A percentile compares a stretch with the other conserved stretches of the same genome.
Evolutionary conservation across 441 rosid genomes (phyloP).

Genomic region (Adansonia grandidieri): DNA sequence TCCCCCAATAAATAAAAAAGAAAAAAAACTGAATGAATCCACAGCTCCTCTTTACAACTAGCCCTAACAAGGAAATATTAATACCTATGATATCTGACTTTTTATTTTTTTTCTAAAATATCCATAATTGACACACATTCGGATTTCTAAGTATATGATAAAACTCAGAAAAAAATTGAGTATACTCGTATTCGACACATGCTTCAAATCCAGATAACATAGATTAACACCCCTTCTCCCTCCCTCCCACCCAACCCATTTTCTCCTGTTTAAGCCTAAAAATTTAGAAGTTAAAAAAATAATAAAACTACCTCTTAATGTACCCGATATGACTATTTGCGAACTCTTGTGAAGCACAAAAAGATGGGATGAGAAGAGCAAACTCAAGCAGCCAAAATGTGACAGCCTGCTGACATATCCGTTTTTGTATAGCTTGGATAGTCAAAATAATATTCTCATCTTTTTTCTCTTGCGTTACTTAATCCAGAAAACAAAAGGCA

Average conservation of each 20-base stretch:
- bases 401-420: slow-evolving; percentile 3
- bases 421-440: slow-evolving; percentile 20
- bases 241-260: background rate
- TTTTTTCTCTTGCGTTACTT: slow-evolving; percentile 31
- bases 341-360: slow-evolving; percentile 25
- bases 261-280: slow-evolving; percentile 15
- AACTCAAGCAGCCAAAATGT: slow-evolving; percentile 28
- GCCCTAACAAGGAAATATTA: background rate
- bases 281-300: slow-evolving; percentile 20
- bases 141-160: no score
- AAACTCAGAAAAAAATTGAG: background rate
- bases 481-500: slow-evolving; percentile 24
- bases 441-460: slow-evolving; percentile 18
- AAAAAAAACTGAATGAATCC: slow-evolving; percentile 22
- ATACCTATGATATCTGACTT: no score
- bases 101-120: background rate
- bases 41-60: slow-evolving; percentile 41
- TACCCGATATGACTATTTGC: slow-evolving; percentile 12
- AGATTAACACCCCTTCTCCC: slow-evolving; percentile 6
- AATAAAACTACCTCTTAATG: background rate
- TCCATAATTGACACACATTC: background rate
- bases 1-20: background rate
- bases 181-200: background rate
- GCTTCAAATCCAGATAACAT: background rate
- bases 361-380: slow-evolving; percentile 13